Evolutionary conservation across 2,329 filamentous ascomycete genomes (phyloP).

Genomic region (Trichoderma gracile): DNA sequence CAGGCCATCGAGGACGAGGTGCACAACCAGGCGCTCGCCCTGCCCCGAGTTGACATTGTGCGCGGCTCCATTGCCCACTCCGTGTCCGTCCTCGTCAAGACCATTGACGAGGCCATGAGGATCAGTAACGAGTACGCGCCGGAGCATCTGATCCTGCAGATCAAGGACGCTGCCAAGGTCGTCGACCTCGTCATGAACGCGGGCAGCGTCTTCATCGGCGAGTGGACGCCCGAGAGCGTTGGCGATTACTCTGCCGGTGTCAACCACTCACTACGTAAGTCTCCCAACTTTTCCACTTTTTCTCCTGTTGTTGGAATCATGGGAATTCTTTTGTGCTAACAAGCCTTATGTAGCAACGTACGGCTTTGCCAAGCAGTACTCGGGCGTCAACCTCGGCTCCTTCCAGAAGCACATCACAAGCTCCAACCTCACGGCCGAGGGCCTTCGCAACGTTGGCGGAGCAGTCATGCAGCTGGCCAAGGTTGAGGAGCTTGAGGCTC

Average conservation of each 20-base stretch:
- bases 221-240: constrained; percentile 97
- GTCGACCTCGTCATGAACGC: constrained; percentile 86
- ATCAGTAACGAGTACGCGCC: constrained; percentile 94
- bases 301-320: no score
- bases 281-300: no score
- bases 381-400: constrained; percentile 90
- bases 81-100: constrained; percentile 75
- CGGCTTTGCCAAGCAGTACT: constrained; percentile 97
- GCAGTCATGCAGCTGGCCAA: constrained; percentile 95
- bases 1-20: constrained; percentile 88
- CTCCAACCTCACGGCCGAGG: constrained; percentile 82
- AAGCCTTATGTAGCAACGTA: constrained; percentile 71
- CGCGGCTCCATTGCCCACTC: constrained; percentile 88
- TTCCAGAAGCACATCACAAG: constrained; percentile 99
- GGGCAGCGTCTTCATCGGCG: constrained; percentile 91
- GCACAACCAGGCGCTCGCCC: constrained; percentile 78
- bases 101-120: constrained; percentile 70
- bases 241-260: constrained; percentile 98
- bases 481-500: constrained; percentile 92
- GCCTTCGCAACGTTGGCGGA: constrained; percentile 78
- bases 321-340: no score
- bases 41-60: constrained; percentile 92
- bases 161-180: constrained; percentile 71
- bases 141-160: constrained; percentile 91
- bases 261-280: constrained; percentile 94